Base-by-base conservation (phyloP, 164 flowering plant genomes). In the Echeveria elegans region DNA sequence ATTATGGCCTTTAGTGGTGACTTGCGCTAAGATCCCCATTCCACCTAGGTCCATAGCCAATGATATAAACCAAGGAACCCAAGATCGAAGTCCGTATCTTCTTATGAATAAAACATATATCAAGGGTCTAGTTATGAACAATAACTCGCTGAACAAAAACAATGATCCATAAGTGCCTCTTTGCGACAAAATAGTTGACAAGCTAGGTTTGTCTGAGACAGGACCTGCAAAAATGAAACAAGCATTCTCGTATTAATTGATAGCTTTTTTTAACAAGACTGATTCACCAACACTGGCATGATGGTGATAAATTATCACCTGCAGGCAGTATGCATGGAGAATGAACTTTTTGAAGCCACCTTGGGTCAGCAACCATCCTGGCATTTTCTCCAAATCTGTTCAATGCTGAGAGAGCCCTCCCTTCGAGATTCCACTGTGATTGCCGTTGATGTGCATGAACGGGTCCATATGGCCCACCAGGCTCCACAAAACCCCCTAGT, bases 41-140 rank as follows among this genome's bases (percentile, higher is more conserved):
- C 96, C 92, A 43, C 77, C 47, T 28, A 87, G 53, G 64, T 95
- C 97, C 74, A 95, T 74, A 21, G 75, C 78, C 70, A 95, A 73
- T 4, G 97, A 90, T 61, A 85, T 68, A 63, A 84, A 69, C 99
- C 97, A 95, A 45, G 97, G 99, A 60, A 71, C 75, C 99, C 99
- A 95, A 56, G 97, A 92, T 68, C 84, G 82, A 62, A 76, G 73
- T 66, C 99, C 97, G 79, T 82, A 92, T 72, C 80, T 95, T 77
- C 91, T 82, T 43, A 95, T 84, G 48, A 88, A 80, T 52, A 92
- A 69, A 65, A 90, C 97, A 73, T 95, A 95, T 23, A 95, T 76
- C 60, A 95, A 85, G 0, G 99, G 99, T 62, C 99, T 87, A 28
- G 80, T 73, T 63, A 95, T 84, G 72, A 78, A 86, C 31, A 92